These are phyloP conservation scores for Cicer judaicum DNA, from an alignment of 306 rosid species.

Conservation along the genomic window DNA sequence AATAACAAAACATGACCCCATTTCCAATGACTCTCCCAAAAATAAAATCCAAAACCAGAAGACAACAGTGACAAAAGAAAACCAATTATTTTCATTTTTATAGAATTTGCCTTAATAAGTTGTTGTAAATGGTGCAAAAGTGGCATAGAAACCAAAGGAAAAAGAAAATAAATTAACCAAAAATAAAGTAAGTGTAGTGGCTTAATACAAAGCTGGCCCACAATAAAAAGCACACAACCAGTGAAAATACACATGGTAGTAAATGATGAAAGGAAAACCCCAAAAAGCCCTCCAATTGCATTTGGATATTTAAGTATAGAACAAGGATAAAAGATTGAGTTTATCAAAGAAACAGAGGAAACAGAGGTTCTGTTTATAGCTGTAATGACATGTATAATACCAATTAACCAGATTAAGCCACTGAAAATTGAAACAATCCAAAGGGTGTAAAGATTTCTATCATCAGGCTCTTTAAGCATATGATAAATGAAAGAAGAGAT, in stretches of 20 bases:
- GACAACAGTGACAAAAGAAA: slow-evolving; percentile 56
- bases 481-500: slow-evolving; percentile 67
- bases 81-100: slow-evolving; percentile 74
- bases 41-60: slow-evolving; percentile 67
- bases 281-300: slow-evolving; percentile 59
- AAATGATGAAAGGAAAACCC: slow-evolving; percentile 63
- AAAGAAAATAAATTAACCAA: slow-evolving; percentile 72
- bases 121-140: slow-evolving; percentile 61
- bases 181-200: slow-evolving; percentile 61
- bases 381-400: slow-evolving; percentile 59
- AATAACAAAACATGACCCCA: slow-evolving; percentile 50
- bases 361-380: slow-evolving; percentile 43
- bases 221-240: slow-evolving; percentile 60
- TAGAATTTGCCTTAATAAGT: slow-evolving; percentile 49
- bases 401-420: slow-evolving; percentile 74
- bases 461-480: slow-evolving; percentile 62
- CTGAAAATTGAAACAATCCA: slow-evolving; percentile 85
- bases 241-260: slow-evolving; percentile 72
- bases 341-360: neutral
- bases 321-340: slow-evolving; percentile 44
- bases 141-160: slow-evolving; percentile 69
- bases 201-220: slow-evolving; percentile 67
- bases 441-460: slow-evolving; percentile 50
- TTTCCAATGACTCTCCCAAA: slow-evolving; percentile 49
- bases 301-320: slow-evolving; percentile 60